These are phyloP conservation scores for Candida succiphila DNA, from an alignment of 805 yeast genomes.

Conservation along the genomic window DNA sequence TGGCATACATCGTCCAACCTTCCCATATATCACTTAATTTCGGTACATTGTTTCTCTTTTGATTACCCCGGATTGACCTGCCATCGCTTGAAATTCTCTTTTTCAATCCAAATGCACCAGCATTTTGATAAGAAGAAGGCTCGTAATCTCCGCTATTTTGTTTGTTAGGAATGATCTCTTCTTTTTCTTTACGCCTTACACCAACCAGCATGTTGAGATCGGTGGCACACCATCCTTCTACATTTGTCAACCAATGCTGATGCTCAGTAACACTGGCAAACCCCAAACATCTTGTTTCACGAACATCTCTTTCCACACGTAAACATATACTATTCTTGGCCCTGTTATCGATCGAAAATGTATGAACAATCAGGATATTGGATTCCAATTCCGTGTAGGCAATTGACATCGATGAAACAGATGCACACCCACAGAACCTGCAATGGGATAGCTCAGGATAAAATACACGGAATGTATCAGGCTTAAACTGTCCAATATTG, in stretches of 20 bases:
- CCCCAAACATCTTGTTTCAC: conserved; percentile 85
- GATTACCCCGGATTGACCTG: neutral
- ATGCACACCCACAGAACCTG: conserved; percentile 83
- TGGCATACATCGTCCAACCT: conserved; percentile 69
- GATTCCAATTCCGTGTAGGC: conserved; percentile 56
- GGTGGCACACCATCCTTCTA: conserved; percentile 74
- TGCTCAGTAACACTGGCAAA: conserved; percentile 67
- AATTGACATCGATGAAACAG: conserved; percentile 62
- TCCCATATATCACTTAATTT: conserved; percentile 51
- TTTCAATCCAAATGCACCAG: neutral
- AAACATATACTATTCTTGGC: conserved; percentile 76
- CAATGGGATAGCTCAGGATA: conserved; percentile 87
- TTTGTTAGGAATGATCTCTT: conserved; percentile 8
- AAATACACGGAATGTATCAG: conserved; percentile 52
- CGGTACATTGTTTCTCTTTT: too few species aligned
- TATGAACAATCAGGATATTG: conserved; percentile 56
- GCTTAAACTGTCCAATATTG: conserved; percentile 51
- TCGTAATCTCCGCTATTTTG: neutral
- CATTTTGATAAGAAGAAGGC: too few species aligned
- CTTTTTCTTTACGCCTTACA: conserved; percentile 33
- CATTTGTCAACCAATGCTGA: conserved; percentile 52
- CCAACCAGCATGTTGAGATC: conserved; percentile 75
- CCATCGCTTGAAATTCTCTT: neutral
- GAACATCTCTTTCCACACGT: conserved; percentile 86
- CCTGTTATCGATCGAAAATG: conserved; percentile 60